Base-by-base conservation (phyloP, 139 green algal genomes). In the Pleodorina starrii region DNA sequence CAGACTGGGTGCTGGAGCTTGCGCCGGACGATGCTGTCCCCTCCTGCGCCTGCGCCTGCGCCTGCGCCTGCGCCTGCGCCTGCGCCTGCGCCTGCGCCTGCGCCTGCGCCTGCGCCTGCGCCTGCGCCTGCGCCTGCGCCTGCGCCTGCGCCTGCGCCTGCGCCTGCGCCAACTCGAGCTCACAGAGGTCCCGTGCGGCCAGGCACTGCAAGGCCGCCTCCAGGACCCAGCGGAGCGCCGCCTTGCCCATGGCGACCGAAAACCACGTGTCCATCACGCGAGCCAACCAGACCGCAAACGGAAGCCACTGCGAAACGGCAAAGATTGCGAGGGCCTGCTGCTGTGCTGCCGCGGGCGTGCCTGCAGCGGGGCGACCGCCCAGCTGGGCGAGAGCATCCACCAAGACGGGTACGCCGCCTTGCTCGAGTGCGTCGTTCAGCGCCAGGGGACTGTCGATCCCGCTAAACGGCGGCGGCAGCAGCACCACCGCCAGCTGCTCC, bases 121-220 rank as follows among this genome's bases (percentile, higher is more conserved):
- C n/a, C n/a, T n/a, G n/a, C n/a, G n/a, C n/a, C n/a, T n/a, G n/a
- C n/a, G n/a, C n/a, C n/a, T n/a, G n/a, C n/a, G n/a, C n/a, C n/a
- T n/a, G 9, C 54, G 54, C 25, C 54, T 25, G 17, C 9, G 9
- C 42, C 10, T 38, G n/a, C n/a, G n/a, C 17, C 40, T 35, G 40
- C 43, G 23, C 72, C 42, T 57, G 40, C 42, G 38, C 19, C 72
- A 9, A 36, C 14, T 80, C 72, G 25, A 40, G 40, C 25, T 80
- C 42, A 5, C 40, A 35, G 40, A n/a, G 69, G 19, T 25, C 7
- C 36, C 36, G 32, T 10, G 69, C 35, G 11, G 19, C 72, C 40
- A 80, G 72, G 42, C 72, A 59, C 72, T 80, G 72, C 72, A 80
- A 17, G 40, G 72, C 72, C 25, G 27, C 72, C 42, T 38, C 21